Evolutionary conservation across 1,284 basidiomycete genomes (phyloP).

Genomic region (Microbotryum silenes-acaulis): DNA sequence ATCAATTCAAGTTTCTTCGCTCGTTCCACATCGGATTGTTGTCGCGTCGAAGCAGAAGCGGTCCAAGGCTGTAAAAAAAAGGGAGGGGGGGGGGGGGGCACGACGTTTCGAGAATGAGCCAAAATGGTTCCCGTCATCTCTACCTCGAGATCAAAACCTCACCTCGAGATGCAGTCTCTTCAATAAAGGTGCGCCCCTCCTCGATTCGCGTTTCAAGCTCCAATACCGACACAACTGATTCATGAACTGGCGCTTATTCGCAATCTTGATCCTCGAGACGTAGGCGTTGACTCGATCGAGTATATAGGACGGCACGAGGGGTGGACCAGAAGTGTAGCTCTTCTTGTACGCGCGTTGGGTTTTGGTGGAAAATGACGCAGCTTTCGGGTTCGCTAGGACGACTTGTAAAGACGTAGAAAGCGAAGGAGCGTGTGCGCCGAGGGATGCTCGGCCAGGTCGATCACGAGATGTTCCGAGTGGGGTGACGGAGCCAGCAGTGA

Average conservation of each 20-base stretch:
- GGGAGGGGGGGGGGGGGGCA: too few species aligned
- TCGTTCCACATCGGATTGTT: conserved; percentile 75
- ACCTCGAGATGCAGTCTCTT: conserved; percentile 87
- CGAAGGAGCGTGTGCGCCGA: not conserved
- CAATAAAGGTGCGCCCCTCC: conserved; percentile 84
- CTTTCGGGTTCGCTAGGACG: conserved; percentile 7
- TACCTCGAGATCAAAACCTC: conserved; percentile 17
- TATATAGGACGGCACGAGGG: conserved; percentile 49
- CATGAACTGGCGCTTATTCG: conserved; percentile 71
- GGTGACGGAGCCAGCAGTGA: conserved; percentile 1
- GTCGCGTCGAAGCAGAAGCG: conserved; percentile 57
- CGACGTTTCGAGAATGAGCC: not conserved
- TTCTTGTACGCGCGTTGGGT: conserved; percentile 47
- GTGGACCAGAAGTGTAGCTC: conserved; percentile 48
- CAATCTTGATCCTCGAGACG: conserved; percentile 60
- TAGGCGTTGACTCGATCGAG: conserved; percentile 68
- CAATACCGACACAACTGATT: conserved; percentile 81
- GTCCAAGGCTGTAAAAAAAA: conserved; percentile 67
- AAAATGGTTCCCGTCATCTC: not conserved
- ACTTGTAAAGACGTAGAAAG: not conserved
- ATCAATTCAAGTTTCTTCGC: conserved; percentile 70
- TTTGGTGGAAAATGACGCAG: conserved; percentile 2
- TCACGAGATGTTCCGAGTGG: conserved; percentile 13
- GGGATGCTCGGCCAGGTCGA: not conserved
- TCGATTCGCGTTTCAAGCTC: conserved; percentile 89